Percentiles rank a stretch among this genome's conserved stretches.
Conservation (phyloP, 2,329 filamentous ascomycete species). For the Rhinocladiella similis region DNA sequence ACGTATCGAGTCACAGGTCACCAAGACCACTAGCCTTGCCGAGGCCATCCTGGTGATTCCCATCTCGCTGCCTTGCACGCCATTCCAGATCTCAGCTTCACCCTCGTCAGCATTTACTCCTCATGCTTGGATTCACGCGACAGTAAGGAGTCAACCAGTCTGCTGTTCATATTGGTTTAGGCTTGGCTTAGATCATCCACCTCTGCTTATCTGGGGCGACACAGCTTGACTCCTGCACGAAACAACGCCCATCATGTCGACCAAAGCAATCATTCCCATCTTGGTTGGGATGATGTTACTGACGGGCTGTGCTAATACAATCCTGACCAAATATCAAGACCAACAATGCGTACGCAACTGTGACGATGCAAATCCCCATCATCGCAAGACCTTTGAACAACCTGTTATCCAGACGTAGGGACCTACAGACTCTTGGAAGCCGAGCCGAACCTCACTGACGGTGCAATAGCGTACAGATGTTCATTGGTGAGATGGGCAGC, state of each 20-base stretch:
- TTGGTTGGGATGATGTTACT: conserved; percentile 95
- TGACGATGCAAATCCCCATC: conserved; percentile 64
- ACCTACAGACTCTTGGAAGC: neutral
- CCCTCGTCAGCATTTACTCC: too few relatives aligned
- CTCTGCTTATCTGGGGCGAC: too few relatives aligned
- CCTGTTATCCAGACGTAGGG: conserved; percentile 84
- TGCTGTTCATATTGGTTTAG: too few relatives aligned
- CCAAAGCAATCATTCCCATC: conserved; percentile 72
- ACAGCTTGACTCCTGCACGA: neutral
- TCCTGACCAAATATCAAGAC: conserved; percentile 92
- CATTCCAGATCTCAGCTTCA: too few relatives aligned
- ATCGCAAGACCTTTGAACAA: conserved; percentile 80
- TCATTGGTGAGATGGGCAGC: conserved; percentile 91
- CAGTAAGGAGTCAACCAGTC: too few relatives aligned
- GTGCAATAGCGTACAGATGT: conserved; percentile 74
- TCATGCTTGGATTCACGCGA: too few relatives aligned
- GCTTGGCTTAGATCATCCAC: neutral
- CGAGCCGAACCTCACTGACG: conserved; percentile 10
- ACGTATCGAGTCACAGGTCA: too few relatives aligned
- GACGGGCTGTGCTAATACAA: conserved; percentile 93
- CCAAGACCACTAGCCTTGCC: too few relatives aligned
- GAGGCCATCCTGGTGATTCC: too few relatives aligned
- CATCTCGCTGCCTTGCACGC: too few relatives aligned
- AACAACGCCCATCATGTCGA: conserved; percentile 59
- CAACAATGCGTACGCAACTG: conserved; percentile 97